phyloP scores from a whole-genome alignment of 768 basidiomycete genomes.

The Hebeloma cylindrosporum region DNA sequence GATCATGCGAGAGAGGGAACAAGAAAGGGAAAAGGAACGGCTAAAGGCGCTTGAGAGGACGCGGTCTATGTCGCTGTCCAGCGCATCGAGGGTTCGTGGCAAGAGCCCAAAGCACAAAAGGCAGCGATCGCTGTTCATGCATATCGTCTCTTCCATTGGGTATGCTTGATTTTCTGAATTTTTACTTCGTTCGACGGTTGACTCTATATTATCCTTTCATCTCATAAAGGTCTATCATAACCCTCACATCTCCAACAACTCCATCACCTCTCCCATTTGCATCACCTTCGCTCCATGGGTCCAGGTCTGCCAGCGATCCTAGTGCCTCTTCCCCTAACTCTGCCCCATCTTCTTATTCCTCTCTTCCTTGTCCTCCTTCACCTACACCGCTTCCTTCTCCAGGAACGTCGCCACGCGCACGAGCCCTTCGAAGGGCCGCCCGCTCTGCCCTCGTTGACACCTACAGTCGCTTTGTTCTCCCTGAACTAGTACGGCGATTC shows the following conservation, averaged over 20 bases:
- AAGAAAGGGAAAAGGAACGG: constrained; percentile 28
- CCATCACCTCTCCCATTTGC: constrained; percentile 27
- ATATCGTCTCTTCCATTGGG: constrained; percentile 52
- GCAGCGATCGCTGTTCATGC: constrained; percentile 68
- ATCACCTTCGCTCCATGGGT: constrained; percentile 17
- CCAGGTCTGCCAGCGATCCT: constrained; percentile 19
- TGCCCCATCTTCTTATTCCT: constrained; percentile 27
- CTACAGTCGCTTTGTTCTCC: constrained; percentile 60
- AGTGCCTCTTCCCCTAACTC: constrained; percentile 19
- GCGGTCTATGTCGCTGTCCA: constrained; percentile 13
- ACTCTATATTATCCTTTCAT: constrained; percentile 1
- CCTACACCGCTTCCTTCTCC: constrained; percentile 27
- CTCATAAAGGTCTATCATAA: constrained; percentile 26
- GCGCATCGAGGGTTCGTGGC: constrained; percentile 13
- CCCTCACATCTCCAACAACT: constrained; percentile 29
- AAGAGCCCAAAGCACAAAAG: constrained; percentile 59
- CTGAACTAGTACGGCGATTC: constrained; percentile 44
- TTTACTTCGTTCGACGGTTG: constrained; percentile 2
- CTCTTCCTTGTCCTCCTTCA: constrained; percentile 28
- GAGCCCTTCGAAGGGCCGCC: constrained; percentile 57
- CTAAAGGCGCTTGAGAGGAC: constrained; percentile 32
- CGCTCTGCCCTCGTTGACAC: constrained; percentile 68
- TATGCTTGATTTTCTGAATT: constrained; percentile 29
- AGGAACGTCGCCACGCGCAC: constrained; percentile 30
- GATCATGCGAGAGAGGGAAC: constrained; percentile 33